Base-by-base conservation (phyloP, 805 yeast genomes). In the Lachancea sp. region DNA sequence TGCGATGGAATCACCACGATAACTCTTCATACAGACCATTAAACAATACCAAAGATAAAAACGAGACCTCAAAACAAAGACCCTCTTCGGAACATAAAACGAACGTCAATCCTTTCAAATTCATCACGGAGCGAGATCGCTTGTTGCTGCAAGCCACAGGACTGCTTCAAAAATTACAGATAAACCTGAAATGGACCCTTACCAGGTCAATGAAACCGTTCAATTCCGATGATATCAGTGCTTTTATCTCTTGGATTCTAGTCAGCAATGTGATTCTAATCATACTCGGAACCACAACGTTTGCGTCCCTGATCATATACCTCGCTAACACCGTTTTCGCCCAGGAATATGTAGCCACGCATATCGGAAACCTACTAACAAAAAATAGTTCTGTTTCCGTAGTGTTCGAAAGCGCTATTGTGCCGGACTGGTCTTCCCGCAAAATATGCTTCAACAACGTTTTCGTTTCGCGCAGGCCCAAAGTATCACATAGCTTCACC, bases 391-490 rank as follows among this genome's bases (percentile, higher is more conserved):
- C 87, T 9, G 66, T 90, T 50, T 78, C 83, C 0, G 96, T 93
- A 8, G 81, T 86, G 0, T 93, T 93, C 58, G 98, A 91, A 60
- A 82, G 79, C 60, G 99, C 98, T 1, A 85, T 91, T 46, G 95
- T 89, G 5, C 97, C 97, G 0, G 88, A 86, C 45, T 90, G 96
- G 96, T 74, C 81, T 34, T 87, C 84, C 51, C 95, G 96, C 1
- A 84, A 79, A 50, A 86, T 93, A 44, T 77, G 82, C 36, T 84
- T 93, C 63, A 78, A 81, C 48, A 86, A 88, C 55, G 95, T 95
- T 43, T 82, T 82, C 61, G 89, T 90, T 0, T 84, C 95, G 42
- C 74, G 85, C 51, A 72, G 98, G 48, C 99, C 99, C 0, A 64
- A 60, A 29, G 59, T 67, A 26, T 59, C 72, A 22, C 66, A 66